Evolutionary conservation across 2,329 filamentous ascomycete species (phyloP).

Genomic region (Colletotrichum nymphaeae): DNA sequence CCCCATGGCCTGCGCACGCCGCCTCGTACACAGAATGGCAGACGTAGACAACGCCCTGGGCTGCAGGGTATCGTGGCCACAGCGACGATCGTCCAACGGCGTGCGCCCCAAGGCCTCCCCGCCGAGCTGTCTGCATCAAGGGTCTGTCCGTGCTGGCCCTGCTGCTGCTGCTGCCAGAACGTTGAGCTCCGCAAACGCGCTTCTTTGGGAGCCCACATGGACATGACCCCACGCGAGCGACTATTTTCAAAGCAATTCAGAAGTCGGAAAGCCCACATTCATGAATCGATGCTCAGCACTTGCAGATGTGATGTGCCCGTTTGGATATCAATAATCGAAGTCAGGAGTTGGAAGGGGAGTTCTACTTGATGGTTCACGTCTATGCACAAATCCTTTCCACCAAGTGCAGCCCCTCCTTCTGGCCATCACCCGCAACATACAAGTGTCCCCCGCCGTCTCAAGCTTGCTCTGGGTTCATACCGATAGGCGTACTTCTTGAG

Average conservation of each 20-base stretch:
- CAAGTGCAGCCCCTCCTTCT: too few species aligned
- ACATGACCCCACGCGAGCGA: not conserved
- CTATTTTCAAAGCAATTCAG: not conserved
- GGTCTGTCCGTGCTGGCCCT: conserved; percentile 1
- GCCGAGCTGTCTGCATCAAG: not conserved
- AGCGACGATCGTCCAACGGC: not conserved
- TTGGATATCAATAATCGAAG: not conserved
- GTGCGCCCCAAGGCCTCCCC: not conserved
- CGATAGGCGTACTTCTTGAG: not conserved
- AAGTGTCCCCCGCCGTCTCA: not conserved
- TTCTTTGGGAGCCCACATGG: not conserved
- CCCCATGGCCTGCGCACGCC: not conserved
- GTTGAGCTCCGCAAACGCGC: not conserved
- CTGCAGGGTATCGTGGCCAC: not conserved
- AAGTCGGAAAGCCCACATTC: not conserved
- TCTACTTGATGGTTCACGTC: not conserved
- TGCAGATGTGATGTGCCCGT: not conserved
- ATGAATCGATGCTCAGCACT: not conserved
- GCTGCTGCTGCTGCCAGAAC: not conserved
- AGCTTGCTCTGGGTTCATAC: not conserved
- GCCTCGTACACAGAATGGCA: not conserved
- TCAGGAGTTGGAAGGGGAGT: not conserved
- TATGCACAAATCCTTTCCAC: not conserved
- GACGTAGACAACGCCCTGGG: not conserved
- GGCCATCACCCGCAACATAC: not conserved